Evolutionary conservation across 768 basidiomycete genomes (phyloP), one percentile per base, ranked within the genome.

Genomic region (Steccherinum ochraceum): DNA sequence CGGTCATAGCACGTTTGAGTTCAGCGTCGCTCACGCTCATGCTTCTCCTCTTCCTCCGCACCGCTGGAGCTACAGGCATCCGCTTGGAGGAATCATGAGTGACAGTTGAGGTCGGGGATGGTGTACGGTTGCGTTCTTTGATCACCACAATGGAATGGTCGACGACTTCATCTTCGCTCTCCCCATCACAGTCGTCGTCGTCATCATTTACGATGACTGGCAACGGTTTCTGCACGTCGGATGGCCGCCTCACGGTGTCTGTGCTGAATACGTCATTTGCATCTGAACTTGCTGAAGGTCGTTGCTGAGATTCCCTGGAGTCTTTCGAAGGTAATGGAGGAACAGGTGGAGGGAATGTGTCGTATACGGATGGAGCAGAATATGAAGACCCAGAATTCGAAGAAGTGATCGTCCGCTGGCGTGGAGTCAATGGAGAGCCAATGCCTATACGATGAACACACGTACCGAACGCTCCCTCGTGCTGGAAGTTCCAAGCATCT

Each of bases 11-110:
- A 54, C 74, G 75, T 62, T 79, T 75, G 45, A 77, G 57, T 35
- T 86, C 85, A 5, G 75, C 74, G 60, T 86, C 80, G 46, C 84
- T 77, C 47, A 86, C 79, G 56, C 87, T 89, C 78, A 83, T 79
- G 61, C 86, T 89, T 52, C 87, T 71, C 57, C 84, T 78, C 57
- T 84, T 83, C 51, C 52, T 60, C 40, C 55, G 63, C 7, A 18
- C 41, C 64, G 44, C 67, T 46, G 51, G 44, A 13, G 23, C 46
- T 7, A 52, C 44, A 57, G 64, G 60, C 25, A 64, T 50, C 24
- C 61, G 50, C 57, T 63, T 67, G 42, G 53, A 25, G 25, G 45
- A 35, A 49, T 50, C 40, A 48, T 52, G 53, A 40, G 54, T 58
- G 53, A 60, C 59, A 21, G 63, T 57, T 40, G 58, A 50, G 48